These are phyloP conservation scores for Haplographium delicatum DNA, from an alignment of 495 filamentous ascomycete genomes.

Conservation along the genomic window DNA sequence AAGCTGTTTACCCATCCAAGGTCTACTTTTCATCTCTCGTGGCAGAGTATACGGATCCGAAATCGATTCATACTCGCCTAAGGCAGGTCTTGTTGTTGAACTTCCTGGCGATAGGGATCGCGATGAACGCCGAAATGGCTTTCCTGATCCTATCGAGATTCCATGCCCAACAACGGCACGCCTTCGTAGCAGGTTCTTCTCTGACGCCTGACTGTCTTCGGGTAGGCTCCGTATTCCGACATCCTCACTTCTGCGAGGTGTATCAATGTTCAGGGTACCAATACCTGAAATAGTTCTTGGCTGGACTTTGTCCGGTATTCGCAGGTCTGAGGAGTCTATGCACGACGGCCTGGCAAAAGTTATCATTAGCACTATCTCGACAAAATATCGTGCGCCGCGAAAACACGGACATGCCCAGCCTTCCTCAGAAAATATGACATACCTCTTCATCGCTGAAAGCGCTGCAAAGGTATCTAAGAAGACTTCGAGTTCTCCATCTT, in stretches of 20 bases:
- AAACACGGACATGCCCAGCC: neutral
- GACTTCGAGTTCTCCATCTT: neutral
- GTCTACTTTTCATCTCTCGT: neutral
- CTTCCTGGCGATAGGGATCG: neutral
- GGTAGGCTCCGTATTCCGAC: neutral
- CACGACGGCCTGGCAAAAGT: too few relatives aligned
- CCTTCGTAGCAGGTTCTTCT: neutral
- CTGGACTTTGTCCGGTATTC: neutral
- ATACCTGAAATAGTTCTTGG: slow-evolving; percentile 1
- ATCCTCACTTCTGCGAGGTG: slow-evolving; percentile 4
- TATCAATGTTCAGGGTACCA: slow-evolving; percentile 1
- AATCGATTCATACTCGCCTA: neutral
- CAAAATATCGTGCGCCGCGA: neutral
- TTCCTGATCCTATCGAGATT: neutral
- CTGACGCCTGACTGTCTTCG: neutral
- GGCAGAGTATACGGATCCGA: neutral
- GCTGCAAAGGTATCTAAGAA: neutral
- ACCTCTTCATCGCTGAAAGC: neutral
- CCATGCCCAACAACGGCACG: neutral
- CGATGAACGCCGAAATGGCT: neutral
- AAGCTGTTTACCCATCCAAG: slow-evolving; percentile 2
- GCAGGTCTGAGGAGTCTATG: neutral
- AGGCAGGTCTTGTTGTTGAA: neutral
- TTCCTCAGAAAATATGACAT: neutral
- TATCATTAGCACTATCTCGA: too few relatives aligned